Conservation (phyloP, 2,329 filamentous ascomycete genomes). For the Hymenotorrendiella dingleyae region DNA sequence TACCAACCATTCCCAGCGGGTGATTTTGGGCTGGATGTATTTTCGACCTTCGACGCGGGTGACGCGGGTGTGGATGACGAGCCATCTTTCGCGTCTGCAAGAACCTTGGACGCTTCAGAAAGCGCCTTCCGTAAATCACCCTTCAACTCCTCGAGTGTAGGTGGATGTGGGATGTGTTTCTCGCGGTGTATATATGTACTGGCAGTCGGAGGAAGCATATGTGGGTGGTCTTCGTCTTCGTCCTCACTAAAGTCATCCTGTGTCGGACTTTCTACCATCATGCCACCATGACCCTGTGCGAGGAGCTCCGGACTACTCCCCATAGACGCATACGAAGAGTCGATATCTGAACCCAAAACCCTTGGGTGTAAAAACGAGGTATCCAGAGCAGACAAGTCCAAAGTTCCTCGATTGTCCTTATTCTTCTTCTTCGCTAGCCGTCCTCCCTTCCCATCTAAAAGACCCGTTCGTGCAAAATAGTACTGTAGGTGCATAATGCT, state of each 20-base stretch:
- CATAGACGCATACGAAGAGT: constrained; percentile 56
- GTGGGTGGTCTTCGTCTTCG: constrained; percentile 55
- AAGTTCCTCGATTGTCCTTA: constrained; percentile 45
- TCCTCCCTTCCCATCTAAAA: constrained; percentile 88
- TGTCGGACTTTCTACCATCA: constrained; percentile 34
- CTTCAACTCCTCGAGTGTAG: constrained; percentile 74
- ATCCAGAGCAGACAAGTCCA: constrained; percentile 53
- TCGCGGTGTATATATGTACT: constrained; percentile 90
- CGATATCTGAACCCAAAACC: constrained; percentile 43
- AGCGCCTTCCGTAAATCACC: constrained; percentile 62
- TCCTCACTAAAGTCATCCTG: constrained; percentile 42
- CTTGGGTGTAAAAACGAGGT: constrained; percentile 37
- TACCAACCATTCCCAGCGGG: constrained; percentile 56
- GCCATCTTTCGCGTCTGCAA: constrained; percentile 50
- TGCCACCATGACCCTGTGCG: constrained; percentile 27
- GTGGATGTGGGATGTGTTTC: constrained; percentile 75
- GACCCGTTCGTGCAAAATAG: constrained; percentile 91
- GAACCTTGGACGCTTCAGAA: constrained; percentile 59
- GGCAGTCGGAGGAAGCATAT: constrained; percentile 92
- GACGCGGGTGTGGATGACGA: constrained; percentile 19
- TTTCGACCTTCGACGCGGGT: constrained; percentile 3
- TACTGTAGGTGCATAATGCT: constrained; percentile 97
- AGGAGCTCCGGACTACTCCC: constrained; percentile 52
- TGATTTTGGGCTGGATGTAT: constrained; percentile 23
- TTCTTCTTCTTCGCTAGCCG: constrained; percentile 70